phyloP scores from a whole-genome alignment of 106 monocot genomes.

The Posidonia australis region DNA sequence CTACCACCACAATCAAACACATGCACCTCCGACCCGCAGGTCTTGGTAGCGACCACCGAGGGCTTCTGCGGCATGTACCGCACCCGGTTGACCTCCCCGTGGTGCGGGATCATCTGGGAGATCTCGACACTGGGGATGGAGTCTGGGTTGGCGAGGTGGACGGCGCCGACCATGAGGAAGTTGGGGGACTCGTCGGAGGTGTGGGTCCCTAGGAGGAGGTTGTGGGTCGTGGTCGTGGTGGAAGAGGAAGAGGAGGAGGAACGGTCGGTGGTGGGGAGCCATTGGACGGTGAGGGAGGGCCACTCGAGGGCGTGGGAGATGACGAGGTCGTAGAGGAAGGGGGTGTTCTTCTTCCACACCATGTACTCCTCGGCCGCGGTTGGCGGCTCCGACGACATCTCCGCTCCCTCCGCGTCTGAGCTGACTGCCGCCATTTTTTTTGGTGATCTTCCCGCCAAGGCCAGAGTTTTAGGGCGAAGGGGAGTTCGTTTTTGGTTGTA shows the following conservation, averaged over 20 bases:
- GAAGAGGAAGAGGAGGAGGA: conserved; percentile 14
- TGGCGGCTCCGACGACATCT: conserved; percentile 1
- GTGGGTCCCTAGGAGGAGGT: conserved; percentile 70
- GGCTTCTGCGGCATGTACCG: conserved; percentile 80
- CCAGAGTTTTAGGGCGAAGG: neutral
- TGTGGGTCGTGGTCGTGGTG: too few relatives aligned
- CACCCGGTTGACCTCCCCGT: conserved; percentile 87
- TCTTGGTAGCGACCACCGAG: conserved; percentile 62
- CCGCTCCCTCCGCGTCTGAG: neutral
- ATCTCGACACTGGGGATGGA: conserved; percentile 35
- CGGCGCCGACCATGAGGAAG: conserved; percentile 52
- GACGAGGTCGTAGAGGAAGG: conserved; percentile 85
- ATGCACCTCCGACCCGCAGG: conserved; percentile 60
- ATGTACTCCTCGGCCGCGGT: conserved; percentile 9
- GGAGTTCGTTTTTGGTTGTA: too few relatives aligned
- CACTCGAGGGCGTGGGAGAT: conserved; percentile 77
- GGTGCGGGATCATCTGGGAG: conserved; percentile 33
- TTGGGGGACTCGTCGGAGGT: conserved; percentile 71
- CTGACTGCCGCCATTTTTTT: conserved; percentile 8
- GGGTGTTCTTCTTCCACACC: conserved; percentile 89
- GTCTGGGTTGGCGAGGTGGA: conserved; percentile 29
- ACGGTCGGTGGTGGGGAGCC: conserved; percentile 32
- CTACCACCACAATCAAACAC: conserved; percentile 40
- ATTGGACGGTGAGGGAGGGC: conserved; percentile 83
- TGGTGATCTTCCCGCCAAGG: conserved; percentile 13